Percentiles rank a stretch among this genome's conserved stretches.
Evolutionary conservation across 306 rosid genomes (phyloP).

Genomic region (Canavalia ensiformis): DNA sequence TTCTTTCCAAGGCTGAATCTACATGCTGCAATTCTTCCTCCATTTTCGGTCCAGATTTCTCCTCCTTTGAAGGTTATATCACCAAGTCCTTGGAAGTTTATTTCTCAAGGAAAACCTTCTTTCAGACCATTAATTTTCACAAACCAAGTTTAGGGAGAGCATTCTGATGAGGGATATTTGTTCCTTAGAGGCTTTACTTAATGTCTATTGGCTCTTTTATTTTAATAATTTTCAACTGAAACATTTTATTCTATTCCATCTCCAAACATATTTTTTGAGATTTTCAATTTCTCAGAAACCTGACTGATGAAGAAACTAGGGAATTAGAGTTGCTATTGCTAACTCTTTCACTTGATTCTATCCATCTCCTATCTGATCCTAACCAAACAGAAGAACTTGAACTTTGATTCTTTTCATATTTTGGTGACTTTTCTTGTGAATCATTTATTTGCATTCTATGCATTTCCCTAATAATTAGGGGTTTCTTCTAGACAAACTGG

Average conservation of each 20-base stretch:
- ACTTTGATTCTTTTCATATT: slow-evolving; percentile 3
- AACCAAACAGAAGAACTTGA: background rate
- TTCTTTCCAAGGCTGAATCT: no score
- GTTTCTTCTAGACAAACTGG: slow-evolving; percentile 4
- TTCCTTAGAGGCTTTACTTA: background rate
- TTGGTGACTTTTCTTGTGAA: background rate
- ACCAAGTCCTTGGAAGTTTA: background rate
- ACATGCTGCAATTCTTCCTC: no score
- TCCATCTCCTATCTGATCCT: background rate
- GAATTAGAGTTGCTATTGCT: background rate
- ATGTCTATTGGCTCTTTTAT: background rate
- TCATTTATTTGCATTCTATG: background rate
- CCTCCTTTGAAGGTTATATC: no score
- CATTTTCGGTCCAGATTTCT: no score
- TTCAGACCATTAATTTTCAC: slow-evolving; percentile 5
- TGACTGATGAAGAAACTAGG: background rate
- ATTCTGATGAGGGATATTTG: background rate
- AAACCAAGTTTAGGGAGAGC: background rate
- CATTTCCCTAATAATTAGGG: background rate
- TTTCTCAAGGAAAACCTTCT: background rate
- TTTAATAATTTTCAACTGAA: slow-evolving; percentile 1
- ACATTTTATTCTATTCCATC: background rate
- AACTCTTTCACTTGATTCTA: background rate
- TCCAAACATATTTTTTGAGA: background rate
- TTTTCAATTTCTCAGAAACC: background rate